phyloP scores from a whole-genome alignment of 2,329 filamentous ascomycete species.

The Fusarium hainanense region DNA sequence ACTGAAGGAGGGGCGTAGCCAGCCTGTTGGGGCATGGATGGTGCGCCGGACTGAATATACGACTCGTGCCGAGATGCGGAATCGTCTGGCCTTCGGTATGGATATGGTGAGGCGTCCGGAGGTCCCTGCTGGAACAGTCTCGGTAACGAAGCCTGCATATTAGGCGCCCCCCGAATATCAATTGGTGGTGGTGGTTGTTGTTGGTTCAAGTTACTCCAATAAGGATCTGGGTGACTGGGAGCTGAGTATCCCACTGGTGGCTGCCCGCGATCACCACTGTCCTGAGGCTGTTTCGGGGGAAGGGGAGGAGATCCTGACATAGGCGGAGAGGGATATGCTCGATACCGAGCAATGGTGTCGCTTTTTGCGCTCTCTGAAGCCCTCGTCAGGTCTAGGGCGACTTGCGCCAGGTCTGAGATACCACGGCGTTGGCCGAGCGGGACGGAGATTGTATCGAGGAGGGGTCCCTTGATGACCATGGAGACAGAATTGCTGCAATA shows the following conservation, averaged over 20 bases:
- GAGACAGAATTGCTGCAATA: constrained; percentile 51
- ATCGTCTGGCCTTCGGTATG: constrained; percentile 45
- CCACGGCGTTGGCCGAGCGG: constrained; percentile 70
- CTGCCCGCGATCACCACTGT: constrained; percentile 66
- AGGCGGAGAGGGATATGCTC: constrained; percentile 77
- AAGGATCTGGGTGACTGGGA: constrained; percentile 61
- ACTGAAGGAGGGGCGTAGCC: constrained; percentile 39
- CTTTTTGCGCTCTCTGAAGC: constrained; percentile 62
- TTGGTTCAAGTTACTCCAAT: constrained; percentile 54
- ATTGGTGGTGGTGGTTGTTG: constrained; percentile 36
- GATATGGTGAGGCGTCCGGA: constrained; percentile 39
- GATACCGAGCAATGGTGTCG: constrained; percentile 66
- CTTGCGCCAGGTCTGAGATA: constrained; percentile 64
- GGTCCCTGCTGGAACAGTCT: constrained; percentile 47
- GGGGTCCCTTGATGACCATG: constrained; percentile 64
- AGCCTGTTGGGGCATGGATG: constrained; percentile 33
- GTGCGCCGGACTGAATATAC: constrained; percentile 39
- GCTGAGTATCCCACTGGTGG: constrained; percentile 56
- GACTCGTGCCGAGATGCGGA: constrained; percentile 40
- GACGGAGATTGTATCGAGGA: constrained; percentile 56
- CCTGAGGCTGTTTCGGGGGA: constrained; percentile 68
- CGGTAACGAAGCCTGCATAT: constrained; percentile 42
- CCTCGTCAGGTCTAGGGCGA: constrained; percentile 59
- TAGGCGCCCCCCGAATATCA: constrained; percentile 41
- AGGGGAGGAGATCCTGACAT: constrained; percentile 76